phyloP scores from a whole-genome alignment of 345 rosid genomes.

The Gossypium anomalum region DNA sequence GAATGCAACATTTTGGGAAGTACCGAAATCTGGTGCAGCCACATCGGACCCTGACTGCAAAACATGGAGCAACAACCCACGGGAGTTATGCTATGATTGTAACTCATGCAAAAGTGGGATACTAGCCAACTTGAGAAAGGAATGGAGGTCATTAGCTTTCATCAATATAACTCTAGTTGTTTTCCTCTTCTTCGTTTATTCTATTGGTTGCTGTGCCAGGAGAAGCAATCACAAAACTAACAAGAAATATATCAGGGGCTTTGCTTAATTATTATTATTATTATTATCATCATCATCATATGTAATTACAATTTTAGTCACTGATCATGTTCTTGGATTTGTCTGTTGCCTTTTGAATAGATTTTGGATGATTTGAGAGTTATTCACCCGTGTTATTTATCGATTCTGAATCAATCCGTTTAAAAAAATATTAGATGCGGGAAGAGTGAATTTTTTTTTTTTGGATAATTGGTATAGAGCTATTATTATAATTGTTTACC shows the following conservation, averaged over 20 bases:
- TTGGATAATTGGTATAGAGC: too few species aligned
- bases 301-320: background rate
- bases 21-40: conserved; percentile 1
- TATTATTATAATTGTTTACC: too few species aligned
- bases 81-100: conserved; percentile 45
- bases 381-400: background rate
- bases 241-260: conserved; percentile 3
- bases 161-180: conserved; percentile 23
- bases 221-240: conserved; percentile 22
- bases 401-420: too few species aligned
- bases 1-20: conserved; percentile 42
- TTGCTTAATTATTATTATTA: background rate
- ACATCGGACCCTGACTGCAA: conserved; percentile 32
- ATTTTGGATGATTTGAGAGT: background rate
- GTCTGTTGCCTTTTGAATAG: background rate
- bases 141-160: conserved; percentile 39
- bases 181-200: conserved; percentile 27
- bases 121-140: conserved; percentile 29
- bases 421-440: too few species aligned
- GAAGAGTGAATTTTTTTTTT: too few species aligned
- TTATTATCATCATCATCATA: too few species aligned
- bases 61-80: conserved; percentile 46
- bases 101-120: conserved; percentile 56
- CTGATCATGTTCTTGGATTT: background rate
- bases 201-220: conserved; percentile 34